Conservation (phyloP, 1,284 basidiomycete species). For the Apiotrichum mycotoxinovorans region DNA sequence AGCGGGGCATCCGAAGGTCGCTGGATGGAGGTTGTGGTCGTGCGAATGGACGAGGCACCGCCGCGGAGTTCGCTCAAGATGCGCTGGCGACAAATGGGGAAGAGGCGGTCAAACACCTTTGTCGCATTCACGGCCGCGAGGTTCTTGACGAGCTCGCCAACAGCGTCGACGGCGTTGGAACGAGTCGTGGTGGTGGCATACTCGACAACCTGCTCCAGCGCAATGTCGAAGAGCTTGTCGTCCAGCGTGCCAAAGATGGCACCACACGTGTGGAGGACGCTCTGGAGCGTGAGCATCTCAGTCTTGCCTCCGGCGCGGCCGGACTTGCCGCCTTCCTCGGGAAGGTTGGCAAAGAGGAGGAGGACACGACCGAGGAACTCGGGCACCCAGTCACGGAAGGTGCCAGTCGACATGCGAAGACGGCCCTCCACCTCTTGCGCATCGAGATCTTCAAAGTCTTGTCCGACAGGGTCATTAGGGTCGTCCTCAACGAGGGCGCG, state of each 20-base stretch:
- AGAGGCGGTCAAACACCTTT: conserved; percentile 72
- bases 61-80: conserved; percentile 82
- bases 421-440: conserved; percentile 40
- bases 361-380: conserved; percentile 83
- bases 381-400: conserved; percentile 71
- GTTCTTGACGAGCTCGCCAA: conserved; percentile 83
- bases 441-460: conserved; percentile 38
- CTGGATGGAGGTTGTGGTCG: conserved; percentile 78
- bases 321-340: conserved; percentile 62
- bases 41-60: conserved; percentile 87
- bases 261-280: conserved; percentile 44
- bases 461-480: conserved; percentile 37
- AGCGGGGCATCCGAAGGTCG: conserved; percentile 85
- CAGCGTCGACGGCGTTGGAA: conserved; percentile 82
- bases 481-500: conserved; percentile 37
- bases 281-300: conserved; percentile 40
- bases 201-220: conserved; percentile 77
- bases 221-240: conserved; percentile 78
- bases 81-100: conserved; percentile 73
- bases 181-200: conserved; percentile 76
- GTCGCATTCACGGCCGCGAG: conserved; percentile 75
- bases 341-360: conserved; percentile 84
- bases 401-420: conserved; percentile 41
- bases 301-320: conserved; percentile 51
- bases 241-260: conserved; percentile 84